A percentile compares a stretch with the other conserved stretches of the same genome.
Evolutionary conservation across 1,139 yeast species (phyloP).

Genomic region (Eremothecium gossypii): DNA sequence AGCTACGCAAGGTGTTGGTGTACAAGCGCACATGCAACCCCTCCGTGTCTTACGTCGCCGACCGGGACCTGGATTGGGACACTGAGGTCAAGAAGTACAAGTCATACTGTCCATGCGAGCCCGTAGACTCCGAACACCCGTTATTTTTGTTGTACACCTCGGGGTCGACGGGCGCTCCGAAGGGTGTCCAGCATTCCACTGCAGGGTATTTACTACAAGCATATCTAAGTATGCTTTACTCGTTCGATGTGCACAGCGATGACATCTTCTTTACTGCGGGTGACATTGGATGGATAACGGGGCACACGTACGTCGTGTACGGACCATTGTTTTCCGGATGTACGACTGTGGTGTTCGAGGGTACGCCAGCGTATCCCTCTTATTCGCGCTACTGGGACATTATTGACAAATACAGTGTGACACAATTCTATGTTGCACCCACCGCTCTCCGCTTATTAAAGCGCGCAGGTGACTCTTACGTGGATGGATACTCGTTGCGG

Average conservation of each 20-base stretch:
- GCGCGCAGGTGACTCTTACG: constrained; percentile 66
- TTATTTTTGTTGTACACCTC: constrained; percentile 88
- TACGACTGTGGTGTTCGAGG: constrained; percentile 74
- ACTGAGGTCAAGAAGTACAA: constrained; percentile 63
- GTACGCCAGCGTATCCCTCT: constrained; percentile 78
- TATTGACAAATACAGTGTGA: constrained; percentile 65
- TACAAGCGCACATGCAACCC: constrained; percentile 64
- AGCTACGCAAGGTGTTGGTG: constrained; percentile 60
- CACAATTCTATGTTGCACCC: constrained; percentile 84
- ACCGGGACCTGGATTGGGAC: constrained; percentile 75
- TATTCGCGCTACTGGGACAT: constrained; percentile 79
- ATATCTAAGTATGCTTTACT: constrained; percentile 57
- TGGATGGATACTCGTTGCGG: constrained; percentile 55
- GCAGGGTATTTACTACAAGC: constrained; percentile 77
- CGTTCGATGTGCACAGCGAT: constrained; percentile 65
- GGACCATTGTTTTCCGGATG: constrained; percentile 77
- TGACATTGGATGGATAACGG: constrained; percentile 86
- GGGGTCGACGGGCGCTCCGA: constrained; percentile 95
- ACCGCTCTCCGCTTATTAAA: constrained; percentile 77
- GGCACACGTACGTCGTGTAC: constrained; percentile 74
- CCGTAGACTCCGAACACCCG: constrained; percentile 89
- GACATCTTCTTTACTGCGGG: constrained; percentile 78
- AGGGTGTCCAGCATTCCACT: constrained; percentile 86
- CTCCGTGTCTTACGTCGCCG: constrained; percentile 50
- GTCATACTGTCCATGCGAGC: constrained; percentile 75